phyloP scores from a whole-genome alignment of 2,329 filamentous ascomycete species.

The Orbilia oligospora region DNA sequence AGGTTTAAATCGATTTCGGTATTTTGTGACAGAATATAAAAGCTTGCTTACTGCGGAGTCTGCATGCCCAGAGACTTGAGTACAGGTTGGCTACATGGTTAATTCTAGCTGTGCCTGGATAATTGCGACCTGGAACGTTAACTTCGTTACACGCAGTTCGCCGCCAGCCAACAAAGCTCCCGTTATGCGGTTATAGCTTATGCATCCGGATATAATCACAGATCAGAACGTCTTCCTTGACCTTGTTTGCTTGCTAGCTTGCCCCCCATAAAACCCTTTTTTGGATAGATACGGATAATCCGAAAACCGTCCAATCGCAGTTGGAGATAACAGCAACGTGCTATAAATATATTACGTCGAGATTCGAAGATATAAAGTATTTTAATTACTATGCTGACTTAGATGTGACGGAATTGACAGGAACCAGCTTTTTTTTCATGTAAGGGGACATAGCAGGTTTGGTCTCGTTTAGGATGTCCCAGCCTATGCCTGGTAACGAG shows the following conservation, averaged over 20 bases:
- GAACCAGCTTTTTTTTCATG: neutral
- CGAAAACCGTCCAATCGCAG: neutral
- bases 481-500: neutral
- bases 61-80: constrained; percentile 44
- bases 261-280: neutral
- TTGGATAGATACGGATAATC: neutral
- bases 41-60: constrained; percentile 30
- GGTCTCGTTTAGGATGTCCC: constrained; percentile 18
- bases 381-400: too few species aligned
- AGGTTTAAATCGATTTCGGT: neutral
- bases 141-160: neutral
- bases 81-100: constrained; percentile 22
- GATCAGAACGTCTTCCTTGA: constrained; percentile 3
- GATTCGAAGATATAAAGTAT: too few species aligned
- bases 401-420: constrained; percentile 3
- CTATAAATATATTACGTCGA: constrained; percentile 23
- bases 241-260: too few species aligned
- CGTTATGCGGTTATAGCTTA: constrained; percentile 14
- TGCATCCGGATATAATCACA: constrained; percentile 5
- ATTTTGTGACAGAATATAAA: constrained; percentile 43
- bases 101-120: constrained; percentile 9
- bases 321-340: constrained; percentile 13
- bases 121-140: constrained; percentile 13
- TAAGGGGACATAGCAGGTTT: constrained; percentile 4
- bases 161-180: constrained; percentile 25